Percentiles rank a stretch among this genome's conserved stretches.
Conservation (phyloP, 2,329 filamentous ascomycete genomes). For the Talaromyces sp. region DNA sequence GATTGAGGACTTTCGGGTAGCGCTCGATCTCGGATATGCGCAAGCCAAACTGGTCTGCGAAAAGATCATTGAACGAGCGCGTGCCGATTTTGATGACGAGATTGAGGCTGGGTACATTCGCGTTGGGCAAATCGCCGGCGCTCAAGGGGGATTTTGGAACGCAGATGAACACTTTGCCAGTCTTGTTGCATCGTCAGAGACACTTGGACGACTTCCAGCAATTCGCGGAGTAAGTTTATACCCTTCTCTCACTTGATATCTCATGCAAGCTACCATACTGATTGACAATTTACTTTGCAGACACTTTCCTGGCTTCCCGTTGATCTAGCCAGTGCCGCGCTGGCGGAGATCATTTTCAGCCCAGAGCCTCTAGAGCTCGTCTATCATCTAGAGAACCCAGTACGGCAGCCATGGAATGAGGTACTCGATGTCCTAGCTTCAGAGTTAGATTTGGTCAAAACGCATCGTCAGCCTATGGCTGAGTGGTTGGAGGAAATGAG, state of each 20-base stretch:
- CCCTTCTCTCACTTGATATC: not conserved
- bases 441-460: conserved; percentile 28
- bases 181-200: conserved; percentile 40
- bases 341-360: conserved; percentile 32
- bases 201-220: conserved; percentile 38
- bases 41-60: conserved; percentile 32
- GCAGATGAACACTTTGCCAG: conserved; percentile 43
- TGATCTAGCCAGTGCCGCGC: conserved; percentile 35
- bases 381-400: conserved; percentile 48
- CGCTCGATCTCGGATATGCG: conserved; percentile 26
- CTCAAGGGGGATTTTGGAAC: conserved; percentile 37
- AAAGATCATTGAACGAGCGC: conserved; percentile 25
- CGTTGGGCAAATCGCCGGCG: conserved; percentile 31
- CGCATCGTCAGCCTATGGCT: not conserved
- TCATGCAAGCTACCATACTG: not conserved
- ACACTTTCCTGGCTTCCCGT: conserved; percentile 47
- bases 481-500: not conserved
- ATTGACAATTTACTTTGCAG: not conserved
- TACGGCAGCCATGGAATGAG: conserved; percentile 39
- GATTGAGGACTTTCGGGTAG: conserved; percentile 12
- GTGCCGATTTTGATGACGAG: conserved; percentile 20
- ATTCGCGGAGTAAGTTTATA: conserved; percentile 29
- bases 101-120: conserved; percentile 22
- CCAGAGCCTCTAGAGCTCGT: conserved; percentile 27
- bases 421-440: conserved; percentile 34